Percentiles rank a stretch among this genome's conserved stretches.
phyloP scores from a whole-genome alignment of 2,329 filamentous ascomycete genomes.

The Periconia sp. region DNA sequence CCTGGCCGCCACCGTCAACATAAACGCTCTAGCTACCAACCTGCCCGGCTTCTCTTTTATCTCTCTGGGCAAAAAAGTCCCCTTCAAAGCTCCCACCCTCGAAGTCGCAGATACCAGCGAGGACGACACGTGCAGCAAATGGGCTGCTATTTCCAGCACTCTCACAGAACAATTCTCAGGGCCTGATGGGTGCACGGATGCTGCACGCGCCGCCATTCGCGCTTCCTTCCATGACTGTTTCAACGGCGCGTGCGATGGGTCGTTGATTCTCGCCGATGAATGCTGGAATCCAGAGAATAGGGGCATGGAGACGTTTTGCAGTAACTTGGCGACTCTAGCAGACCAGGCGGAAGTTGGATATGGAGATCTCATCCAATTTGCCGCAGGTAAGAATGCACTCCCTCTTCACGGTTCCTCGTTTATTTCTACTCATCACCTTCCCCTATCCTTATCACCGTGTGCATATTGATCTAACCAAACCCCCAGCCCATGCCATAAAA shows the following conservation, averaged over 20 bases:
- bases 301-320: slow-evolving; percentile 48
- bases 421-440: no score
- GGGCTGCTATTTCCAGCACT: slow-evolving; percentile 33
- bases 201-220: slow-evolving; percentile 38
- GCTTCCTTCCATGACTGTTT: slow-evolving; percentile 41
- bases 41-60: no score
- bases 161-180: slow-evolving; percentile 37
- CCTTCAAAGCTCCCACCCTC: no score
- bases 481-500: slow-evolving; percentile 41
- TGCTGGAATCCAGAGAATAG: slow-evolving; percentile 43
- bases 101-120: background rate
- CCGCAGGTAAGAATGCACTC: slow-evolving; percentile 26
- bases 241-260: slow-evolving; percentile 40
- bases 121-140: slow-evolving; percentile 17
- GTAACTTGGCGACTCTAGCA: slow-evolving; percentile 44
- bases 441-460: no score
- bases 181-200: slow-evolving; percentile 39
- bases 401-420: no score
- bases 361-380: slow-evolving; percentile 41
- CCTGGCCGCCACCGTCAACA: no score
- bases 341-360: slow-evolving; percentile 41
- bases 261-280: slow-evolving; percentile 38
- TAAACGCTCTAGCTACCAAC: no score
- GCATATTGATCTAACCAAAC: no score
- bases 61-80: no score